A percentile compares a stretch with the other conserved stretches of the same genome.
phyloP scores from a whole-genome alignment of 768 basidiomycete genomes.

The Lactarius evosmus region DNA sequence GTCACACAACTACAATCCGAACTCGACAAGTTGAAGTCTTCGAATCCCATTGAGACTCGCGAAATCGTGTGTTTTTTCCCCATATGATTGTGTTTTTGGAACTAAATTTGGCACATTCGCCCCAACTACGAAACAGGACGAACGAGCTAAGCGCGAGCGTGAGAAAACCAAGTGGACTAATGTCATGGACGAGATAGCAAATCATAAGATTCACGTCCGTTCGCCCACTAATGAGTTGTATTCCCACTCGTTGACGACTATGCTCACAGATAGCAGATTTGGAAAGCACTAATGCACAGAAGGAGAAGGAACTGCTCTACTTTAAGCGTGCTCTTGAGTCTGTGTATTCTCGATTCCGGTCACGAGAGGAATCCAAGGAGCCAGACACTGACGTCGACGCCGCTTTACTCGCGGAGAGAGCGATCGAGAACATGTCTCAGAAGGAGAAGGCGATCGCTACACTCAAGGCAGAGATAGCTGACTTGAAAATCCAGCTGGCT shows the following conservation, averaged over 20 bases:
- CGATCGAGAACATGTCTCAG: slow-evolving; percentile 63
- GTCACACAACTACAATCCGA: slow-evolving; percentile 71
- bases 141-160: slow-evolving; percentile 70
- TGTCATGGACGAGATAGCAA: slow-evolving; percentile 70
- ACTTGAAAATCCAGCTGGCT: slow-evolving; percentile 49
- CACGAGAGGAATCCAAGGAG: slow-evolving; percentile 51
- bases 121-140: slow-evolving; percentile 47
- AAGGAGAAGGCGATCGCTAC: slow-evolving; percentile 63
- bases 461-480: slow-evolving; percentile 49
- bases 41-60: slow-evolving; percentile 52
- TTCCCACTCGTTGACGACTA: background rate
- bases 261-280: slow-evolving; percentile 50
- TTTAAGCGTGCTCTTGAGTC: slow-evolving; percentile 86
- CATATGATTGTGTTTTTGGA: background rate
- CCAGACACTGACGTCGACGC: slow-evolving; percentile 57
- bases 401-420: slow-evolving; percentile 62
- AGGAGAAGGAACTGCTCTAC: slow-evolving; percentile 71
- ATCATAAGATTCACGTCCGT: slow-evolving; percentile 63
- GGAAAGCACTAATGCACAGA: slow-evolving; percentile 45
- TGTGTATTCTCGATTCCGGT: slow-evolving; percentile 75
- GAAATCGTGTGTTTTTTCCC: slow-evolving; percentile 51
- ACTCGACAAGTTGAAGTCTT: slow-evolving; percentile 57
- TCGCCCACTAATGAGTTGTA: background rate
- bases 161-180: slow-evolving; percentile 70
- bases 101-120: slow-evolving; percentile 1